Evolutionary conservation across 257 asterid genomes (phyloP).

Genomic region (Verbascum thapsus): DNA sequence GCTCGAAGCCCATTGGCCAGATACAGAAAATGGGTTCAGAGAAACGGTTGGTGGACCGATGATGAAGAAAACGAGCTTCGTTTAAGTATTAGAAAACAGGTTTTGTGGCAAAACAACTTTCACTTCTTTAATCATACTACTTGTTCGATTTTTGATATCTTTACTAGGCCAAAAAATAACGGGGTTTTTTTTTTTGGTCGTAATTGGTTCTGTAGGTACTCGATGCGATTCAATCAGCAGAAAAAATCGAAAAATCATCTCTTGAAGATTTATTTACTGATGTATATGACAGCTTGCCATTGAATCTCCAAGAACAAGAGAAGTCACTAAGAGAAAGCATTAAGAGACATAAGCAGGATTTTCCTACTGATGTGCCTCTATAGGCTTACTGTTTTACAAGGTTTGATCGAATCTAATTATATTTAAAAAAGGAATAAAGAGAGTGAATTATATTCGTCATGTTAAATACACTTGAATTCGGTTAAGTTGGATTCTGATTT

Average conservation of each 20-base stretch:
- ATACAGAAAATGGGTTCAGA: slow-evolving; percentile 76
- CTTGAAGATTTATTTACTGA: slow-evolving; percentile 63
- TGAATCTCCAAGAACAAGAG: slow-evolving; percentile 74
- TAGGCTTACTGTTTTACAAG: slow-evolving; percentile 22
- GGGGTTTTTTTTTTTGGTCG: background rate
- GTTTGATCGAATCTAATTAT: too few species aligned
- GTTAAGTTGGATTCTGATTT: too few species aligned
- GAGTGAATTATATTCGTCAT: too few species aligned
- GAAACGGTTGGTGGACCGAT: slow-evolving; percentile 81
- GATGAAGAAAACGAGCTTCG: slow-evolving; percentile 65
- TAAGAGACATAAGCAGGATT: slow-evolving; percentile 60
- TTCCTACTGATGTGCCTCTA: slow-evolving; percentile 76
- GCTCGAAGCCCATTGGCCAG: slow-evolving; percentile 55
- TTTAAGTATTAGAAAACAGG: slow-evolving; percentile 60
- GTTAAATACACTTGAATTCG: too few species aligned
- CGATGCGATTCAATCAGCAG: slow-evolving; percentile 78
- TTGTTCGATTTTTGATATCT: background rate
- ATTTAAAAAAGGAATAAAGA: too few species aligned
- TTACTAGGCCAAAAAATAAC: background rate
- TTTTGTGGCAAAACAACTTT: slow-evolving; percentile 14
- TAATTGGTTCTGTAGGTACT: slow-evolving; percentile 56
- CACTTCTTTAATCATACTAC: too few species aligned
- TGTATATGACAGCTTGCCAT: slow-evolving; percentile 64
- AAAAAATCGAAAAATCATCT: slow-evolving; percentile 54
- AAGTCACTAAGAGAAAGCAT: slow-evolving; percentile 59